A percentile compares a stretch with the other conserved stretches of the same genome.
phyloP scores from a whole-genome alignment of 345 rosid genomes.

The Acer yangbiense region DNA sequence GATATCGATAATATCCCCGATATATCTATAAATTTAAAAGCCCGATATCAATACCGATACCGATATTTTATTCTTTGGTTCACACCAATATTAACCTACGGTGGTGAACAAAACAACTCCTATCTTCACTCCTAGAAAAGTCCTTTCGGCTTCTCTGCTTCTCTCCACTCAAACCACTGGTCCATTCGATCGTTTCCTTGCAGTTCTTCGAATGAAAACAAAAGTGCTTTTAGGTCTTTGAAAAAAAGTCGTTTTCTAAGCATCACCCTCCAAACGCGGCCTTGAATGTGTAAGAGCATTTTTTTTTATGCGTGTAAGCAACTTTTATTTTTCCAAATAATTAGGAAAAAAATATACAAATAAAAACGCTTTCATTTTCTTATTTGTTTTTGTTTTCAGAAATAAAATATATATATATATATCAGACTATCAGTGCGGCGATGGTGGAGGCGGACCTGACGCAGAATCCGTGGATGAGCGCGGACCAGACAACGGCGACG shows the following conservation, averaged over 20 bases:
- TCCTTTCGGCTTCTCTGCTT: not conserved
- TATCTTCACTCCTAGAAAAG: not conserved
- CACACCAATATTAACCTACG: no score
- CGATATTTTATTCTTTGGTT: no score
- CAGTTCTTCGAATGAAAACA: no score
- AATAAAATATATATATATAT: no score
- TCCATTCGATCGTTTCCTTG: not conserved
- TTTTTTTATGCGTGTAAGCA: not conserved
- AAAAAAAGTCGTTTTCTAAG: not conserved
- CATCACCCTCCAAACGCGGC: conserved; percentile 25
- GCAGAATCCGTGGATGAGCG: conserved; percentile 30
- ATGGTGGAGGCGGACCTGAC: conserved; percentile 32
- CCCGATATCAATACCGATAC: no score
- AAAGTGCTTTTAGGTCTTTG: no score
- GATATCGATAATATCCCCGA: no score
- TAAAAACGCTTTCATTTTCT: not conserved
- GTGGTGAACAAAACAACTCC: not conserved
- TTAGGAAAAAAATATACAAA: conserved; percentile 17
- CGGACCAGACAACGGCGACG: conserved; percentile 16
- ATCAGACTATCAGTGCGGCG: not conserved
- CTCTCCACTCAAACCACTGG: not conserved
- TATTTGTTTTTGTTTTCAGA: not conserved
- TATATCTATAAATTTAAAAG: no score
- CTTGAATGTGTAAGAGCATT: not conserved
- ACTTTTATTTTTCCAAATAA: conserved; percentile 35